Percentiles rank a stretch among this genome's conserved stretches.
Conservation (phyloP, 306 rosid species). For the Fragaria ananassa region DNA sequence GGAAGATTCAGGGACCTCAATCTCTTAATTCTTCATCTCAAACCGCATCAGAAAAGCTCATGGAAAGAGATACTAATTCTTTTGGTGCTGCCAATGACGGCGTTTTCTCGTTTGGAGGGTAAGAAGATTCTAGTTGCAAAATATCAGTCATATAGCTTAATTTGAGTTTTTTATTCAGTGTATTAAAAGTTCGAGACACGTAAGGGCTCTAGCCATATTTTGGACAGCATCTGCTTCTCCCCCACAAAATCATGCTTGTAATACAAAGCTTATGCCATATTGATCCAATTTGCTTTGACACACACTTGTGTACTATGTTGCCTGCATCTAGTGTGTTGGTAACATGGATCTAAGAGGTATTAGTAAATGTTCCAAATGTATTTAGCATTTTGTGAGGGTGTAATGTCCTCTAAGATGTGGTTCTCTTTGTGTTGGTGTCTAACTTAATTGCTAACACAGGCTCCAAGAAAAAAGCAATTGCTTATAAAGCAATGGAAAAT, state of each 20-base stretch:
- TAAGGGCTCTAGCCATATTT: neutral
- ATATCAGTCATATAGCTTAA: neutral
- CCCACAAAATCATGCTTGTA: neutral
- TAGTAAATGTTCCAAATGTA: neutral
- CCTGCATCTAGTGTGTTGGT: neutral
- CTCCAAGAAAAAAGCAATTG: neutral
- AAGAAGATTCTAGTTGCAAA: slow-evolving; percentile 30
- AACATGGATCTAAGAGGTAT: neutral
- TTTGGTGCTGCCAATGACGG: slow-evolving; percentile 28
- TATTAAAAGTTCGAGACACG: neutral
- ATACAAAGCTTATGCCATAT: neutral
- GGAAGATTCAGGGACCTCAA: slow-evolving; percentile 59
- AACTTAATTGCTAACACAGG: neutral
- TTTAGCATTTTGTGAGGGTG: neutral
- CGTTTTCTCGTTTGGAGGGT: slow-evolving; percentile 49
- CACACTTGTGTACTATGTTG: neutral
- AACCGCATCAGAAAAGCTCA: slow-evolving; percentile 40
- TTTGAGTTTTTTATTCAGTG: too few relatives aligned
- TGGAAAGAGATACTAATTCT: slow-evolving; percentile 33
- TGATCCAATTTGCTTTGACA: neutral
- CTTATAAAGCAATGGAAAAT: neutral
- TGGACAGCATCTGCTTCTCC: neutral
- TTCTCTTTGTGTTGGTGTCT: slow-evolving; percentile 2
- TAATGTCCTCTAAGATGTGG: neutral
- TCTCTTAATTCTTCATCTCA: slow-evolving; percentile 34